These are phyloP conservation scores for Ogataea minuta DNA, from an alignment of 805 yeast species.

Conservation along the genomic window DNA sequence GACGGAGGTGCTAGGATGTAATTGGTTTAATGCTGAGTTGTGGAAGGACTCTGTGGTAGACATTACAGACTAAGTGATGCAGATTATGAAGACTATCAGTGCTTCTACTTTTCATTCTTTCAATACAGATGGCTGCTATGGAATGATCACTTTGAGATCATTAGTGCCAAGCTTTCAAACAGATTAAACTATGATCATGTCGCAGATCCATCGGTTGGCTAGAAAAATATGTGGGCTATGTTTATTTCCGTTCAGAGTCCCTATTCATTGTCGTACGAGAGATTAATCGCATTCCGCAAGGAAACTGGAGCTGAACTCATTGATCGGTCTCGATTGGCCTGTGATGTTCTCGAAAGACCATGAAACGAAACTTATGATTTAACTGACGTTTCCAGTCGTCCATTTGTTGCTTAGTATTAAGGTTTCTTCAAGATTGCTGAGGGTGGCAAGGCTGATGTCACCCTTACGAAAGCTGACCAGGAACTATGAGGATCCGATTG, in stretches of 20 bases:
- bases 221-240: conserved; percentile 53
- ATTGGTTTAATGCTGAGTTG: no score
- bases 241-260: conserved; percentile 58
- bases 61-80: no score
- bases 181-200: no score
- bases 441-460: conserved; percentile 37
- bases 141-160: no score
- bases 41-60: no score
- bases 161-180: no score
- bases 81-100: no score
- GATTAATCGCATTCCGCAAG: conserved; percentile 53
- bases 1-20: no score
- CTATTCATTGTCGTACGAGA: conserved; percentile 63
- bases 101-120: no score
- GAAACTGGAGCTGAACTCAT: conserved; percentile 51
- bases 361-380: conserved; percentile 4
- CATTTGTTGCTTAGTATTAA: not conserved
- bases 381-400: conserved; percentile 4
- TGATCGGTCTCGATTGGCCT: conserved; percentile 55
- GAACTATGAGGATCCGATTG: conserved; percentile 49
- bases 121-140: no score
- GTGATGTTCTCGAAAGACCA: conserved; percentile 56
- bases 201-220: no score
- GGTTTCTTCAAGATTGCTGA: conserved; percentile 23
- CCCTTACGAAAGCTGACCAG: conserved; percentile 55